A percentile compares a stretch with the other conserved stretches of the same genome.
Conservation (phyloP, 1,284 basidiomycete genomes). For the Fomitopsis schrenkii region DNA sequence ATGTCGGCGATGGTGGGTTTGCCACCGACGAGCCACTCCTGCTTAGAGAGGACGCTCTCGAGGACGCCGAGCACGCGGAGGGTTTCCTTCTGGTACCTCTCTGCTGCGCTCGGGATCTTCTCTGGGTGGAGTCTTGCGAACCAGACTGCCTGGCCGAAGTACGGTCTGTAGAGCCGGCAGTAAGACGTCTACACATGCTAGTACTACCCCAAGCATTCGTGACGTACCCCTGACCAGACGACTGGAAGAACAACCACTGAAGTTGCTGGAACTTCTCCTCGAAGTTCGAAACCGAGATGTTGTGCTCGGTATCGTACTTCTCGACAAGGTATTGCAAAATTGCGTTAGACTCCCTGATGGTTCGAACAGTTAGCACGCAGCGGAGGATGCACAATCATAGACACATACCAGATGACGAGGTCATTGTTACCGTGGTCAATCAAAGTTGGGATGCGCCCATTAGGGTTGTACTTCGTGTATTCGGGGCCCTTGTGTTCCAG, state of each 20-base stretch:
- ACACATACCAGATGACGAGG: slow-evolving; percentile 4
- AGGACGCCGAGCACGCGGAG: slow-evolving; percentile 29
- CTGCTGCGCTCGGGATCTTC: slow-evolving; percentile 23
- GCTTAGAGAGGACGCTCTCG: slow-evolving; percentile 23
- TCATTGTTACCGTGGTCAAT: slow-evolving; percentile 7
- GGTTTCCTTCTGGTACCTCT: slow-evolving; percentile 31
- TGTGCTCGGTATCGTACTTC: slow-evolving; percentile 30
- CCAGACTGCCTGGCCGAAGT: slow-evolving; percentile 21
- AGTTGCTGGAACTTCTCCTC: slow-evolving; percentile 19
- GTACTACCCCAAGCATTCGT: not conserved
- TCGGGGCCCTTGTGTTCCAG: slow-evolving; percentile 6
- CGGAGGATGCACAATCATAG: too few relatives aligned
- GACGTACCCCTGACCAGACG: slow-evolving; percentile 26
- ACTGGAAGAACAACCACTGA: slow-evolving; percentile 31
- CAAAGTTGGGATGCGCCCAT: slow-evolving; percentile 6
- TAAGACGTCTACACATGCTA: not conserved
- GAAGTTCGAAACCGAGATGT: slow-evolving; percentile 21
- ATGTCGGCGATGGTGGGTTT: slow-evolving; percentile 23
- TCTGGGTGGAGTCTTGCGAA: slow-evolving; percentile 23
- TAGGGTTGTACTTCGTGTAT: slow-evolving; percentile 7
- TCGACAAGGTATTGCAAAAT: slow-evolving; percentile 31
- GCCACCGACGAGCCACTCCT: slow-evolving; percentile 10
- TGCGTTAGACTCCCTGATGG: slow-evolving; percentile 30
- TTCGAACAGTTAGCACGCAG: too few relatives aligned
- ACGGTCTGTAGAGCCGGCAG: slow-evolving; percentile 1